Conservation (phyloP, 2,329 filamentous ascomycete genomes). For the Zasmidium cellare region DNA sequence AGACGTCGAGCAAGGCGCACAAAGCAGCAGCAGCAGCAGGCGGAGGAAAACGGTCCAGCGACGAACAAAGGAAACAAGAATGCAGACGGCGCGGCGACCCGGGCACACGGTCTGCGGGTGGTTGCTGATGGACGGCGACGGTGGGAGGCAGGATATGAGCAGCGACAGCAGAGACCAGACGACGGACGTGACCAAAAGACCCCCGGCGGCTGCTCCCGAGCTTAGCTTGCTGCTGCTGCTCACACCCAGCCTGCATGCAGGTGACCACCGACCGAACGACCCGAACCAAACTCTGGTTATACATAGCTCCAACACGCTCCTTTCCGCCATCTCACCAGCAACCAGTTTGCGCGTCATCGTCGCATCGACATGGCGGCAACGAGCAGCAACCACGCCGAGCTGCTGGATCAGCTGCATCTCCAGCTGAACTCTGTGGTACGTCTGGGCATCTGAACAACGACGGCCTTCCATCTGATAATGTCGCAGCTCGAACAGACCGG, state of each 20-base stretch:
- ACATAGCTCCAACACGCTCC: no score
- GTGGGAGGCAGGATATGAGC: no score
- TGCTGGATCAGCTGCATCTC: slow-evolving; percentile 47
- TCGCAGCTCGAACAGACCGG: slow-evolving; percentile 45
- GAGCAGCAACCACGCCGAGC: slow-evolving; percentile 16
- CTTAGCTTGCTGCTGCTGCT: no score
- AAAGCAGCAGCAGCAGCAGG: slow-evolving; percentile 1
- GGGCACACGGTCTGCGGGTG: background rate
- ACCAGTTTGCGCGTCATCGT: background rate
- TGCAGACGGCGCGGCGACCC: background rate
- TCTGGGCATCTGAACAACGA: background rate
- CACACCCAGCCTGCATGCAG: no score
- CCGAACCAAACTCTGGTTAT: no score
- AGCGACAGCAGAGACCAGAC: no score
- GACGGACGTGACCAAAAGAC: no score
- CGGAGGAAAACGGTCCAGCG: background rate
- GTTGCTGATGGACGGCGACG: no score
- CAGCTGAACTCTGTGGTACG: slow-evolving; percentile 51
- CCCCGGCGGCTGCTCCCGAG: no score
- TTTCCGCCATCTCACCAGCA: background rate
- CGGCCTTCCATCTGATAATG: slow-evolving; percentile 11
- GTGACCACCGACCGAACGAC: no score
- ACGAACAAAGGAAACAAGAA: slow-evolving; percentile 2
- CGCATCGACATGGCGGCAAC: slow-evolving; percentile 14
- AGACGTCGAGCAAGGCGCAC: background rate